Percentiles rank a stretch among this genome's conserved stretches.
Evolutionary conservation across 164 flowering plant genomes (phyloP).

Genomic region (Pachysandra terminalis): DNA sequence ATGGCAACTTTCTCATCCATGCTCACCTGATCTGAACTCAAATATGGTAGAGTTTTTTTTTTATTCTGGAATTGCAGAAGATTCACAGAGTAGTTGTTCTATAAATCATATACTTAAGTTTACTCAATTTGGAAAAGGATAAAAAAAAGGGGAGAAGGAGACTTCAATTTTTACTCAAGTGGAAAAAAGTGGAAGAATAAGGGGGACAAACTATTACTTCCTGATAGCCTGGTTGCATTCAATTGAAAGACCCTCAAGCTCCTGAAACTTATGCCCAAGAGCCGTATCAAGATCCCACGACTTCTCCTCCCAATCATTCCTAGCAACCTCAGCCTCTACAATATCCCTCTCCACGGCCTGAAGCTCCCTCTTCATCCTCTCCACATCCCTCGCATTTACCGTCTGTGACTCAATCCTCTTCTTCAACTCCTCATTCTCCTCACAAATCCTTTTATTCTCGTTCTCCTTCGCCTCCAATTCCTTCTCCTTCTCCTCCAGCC

Average conservation of each 20-base stretch:
- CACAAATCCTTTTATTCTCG: constrained; percentile 50
- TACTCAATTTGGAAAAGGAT: not conserved
- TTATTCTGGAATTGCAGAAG: not conserved
- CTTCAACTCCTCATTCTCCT: constrained; percentile 84
- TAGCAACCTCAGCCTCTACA: constrained; percentile 60
- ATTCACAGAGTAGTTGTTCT: not conserved
- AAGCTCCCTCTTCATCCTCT: constrained; percentile 92
- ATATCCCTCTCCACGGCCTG: constrained; percentile 83
- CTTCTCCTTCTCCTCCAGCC: constrained; percentile 58
- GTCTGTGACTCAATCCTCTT: constrained; percentile 62
- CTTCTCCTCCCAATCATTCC: constrained; percentile 85
- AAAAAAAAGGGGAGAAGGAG: not conserved
- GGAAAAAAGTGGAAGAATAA: not conserved
- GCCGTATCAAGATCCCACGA: constrained; percentile 63
- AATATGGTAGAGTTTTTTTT: no score
- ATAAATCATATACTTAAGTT: no score
- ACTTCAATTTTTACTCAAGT: not conserved
- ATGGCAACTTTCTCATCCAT: not conserved
- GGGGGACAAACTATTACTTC: constrained; percentile 28
- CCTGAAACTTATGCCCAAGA: constrained; percentile 54
- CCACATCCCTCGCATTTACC: constrained; percentile 75
- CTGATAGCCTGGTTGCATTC: constrained; percentile 80
- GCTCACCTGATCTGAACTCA: not conserved
- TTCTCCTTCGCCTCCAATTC: constrained; percentile 48
- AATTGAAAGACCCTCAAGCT: constrained; percentile 58